A percentile compares a stretch with the other conserved stretches of the same genome.
Conservation (phyloP, 2,329 filamentous ascomycete genomes). For the Triangularia setosa region DNA sequence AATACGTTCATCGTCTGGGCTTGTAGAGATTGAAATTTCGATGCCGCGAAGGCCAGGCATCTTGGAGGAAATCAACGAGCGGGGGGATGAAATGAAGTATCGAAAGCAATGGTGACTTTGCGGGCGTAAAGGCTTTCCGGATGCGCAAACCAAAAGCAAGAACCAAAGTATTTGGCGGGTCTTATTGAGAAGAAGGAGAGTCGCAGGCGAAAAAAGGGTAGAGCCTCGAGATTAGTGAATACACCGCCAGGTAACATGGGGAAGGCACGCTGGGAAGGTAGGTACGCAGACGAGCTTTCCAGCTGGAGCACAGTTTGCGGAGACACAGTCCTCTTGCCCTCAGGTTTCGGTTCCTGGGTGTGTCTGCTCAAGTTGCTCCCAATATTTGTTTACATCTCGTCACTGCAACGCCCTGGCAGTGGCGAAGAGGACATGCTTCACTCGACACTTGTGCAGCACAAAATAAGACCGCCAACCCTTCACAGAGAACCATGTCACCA, state of each 20-base stretch:
- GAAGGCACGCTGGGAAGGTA: no score
- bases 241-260: neutral
- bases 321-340: neutral
- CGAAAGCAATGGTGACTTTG: neutral
- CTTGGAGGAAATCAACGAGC: conserved; percentile 4
- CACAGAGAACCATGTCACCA: neutral
- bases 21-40: conserved; percentile 41
- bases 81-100: neutral
- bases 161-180: neutral
- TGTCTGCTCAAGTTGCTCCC: neutral
- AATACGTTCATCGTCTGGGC: conserved; percentile 36
- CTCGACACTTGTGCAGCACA: neutral
- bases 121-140: neutral
- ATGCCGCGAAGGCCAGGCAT: conserved; percentile 51
- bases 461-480: neutral
- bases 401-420: neutral
- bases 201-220: neutral
- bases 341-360: neutral
- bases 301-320: neutral
- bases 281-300: neutral
- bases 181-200: neutral
- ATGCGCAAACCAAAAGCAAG: neutral
- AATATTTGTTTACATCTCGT: neutral
- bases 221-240: neutral
- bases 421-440: neutral